Base-by-base conservation (phyloP, 2,329 filamentous ascomycete genomes). In the Botrytis pseudocinerea region DNA sequence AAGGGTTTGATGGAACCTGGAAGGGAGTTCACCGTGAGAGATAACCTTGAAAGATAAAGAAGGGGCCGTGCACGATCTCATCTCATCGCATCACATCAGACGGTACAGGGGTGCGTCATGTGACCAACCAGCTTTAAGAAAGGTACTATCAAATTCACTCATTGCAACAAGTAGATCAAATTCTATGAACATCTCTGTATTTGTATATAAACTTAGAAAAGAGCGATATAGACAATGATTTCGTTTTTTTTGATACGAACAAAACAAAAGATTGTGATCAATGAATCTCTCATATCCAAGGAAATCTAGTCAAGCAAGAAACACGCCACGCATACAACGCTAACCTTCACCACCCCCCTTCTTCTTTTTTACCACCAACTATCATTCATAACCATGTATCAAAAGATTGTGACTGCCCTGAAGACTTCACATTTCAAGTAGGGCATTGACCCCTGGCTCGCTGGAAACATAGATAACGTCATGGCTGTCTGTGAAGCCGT, bases 391-490 rank as follows among this genome's bases (percentile, higher is more conserved):
- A 42, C 28, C 35, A 42, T 25, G 35, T 69, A 32, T 10, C 25
- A 28, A n/a, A 57, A 69, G 35, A 42, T 42, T 57, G 65, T 44
- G 20, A 57, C 35, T 42, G 16, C 65, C 18, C 57, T 10, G 42
- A 25, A 57, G 20, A 57, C 74, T 76, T 60, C 76, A 74, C 76
- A 79, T 78, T 2, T 73, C 78, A 63, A 97, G 83, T 69, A 97
- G 85, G 25, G 93, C 94, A 77, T 86, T 88, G 42, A 95, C 96
- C 64, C 93, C 95, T 32, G 92, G 88, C 88, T 99, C 96, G 83
- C 94, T 98, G 82, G 92, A 97, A 78, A 98, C 92, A 81, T 98
- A 98, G 77, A 98, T 91, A 76, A 97, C 92, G 79, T 97, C 93
- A 82, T 99, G 96, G 78, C 90, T 88, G 83, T 98, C 93, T 71